Base-by-base conservation (phyloP, 441 rosid genomes). In the Erysimum cheiri region DNA sequence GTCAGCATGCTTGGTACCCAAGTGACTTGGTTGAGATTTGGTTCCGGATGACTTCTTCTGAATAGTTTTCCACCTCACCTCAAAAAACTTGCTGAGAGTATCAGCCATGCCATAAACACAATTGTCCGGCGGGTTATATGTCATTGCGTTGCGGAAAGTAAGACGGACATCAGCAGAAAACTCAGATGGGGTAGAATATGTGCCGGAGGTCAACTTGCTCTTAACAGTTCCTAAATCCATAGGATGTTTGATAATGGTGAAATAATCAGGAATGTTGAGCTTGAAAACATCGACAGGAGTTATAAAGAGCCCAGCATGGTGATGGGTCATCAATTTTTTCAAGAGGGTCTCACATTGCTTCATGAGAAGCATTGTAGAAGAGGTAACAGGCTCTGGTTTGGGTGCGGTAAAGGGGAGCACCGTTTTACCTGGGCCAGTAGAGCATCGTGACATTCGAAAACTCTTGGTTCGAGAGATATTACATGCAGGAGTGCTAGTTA, bases 211-310 rank as follows among this genome's bases (percentile, higher is more conserved):
- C 22, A 91, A 39, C 72, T 83, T 93, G 54, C 48, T 78, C 77
- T 89, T 91, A 39, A 93, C 88, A 11, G 96, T 89, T 10, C 93
- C 92, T 48, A 93, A 84, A 78, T 93, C 97, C 98, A 93, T 91
- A 5, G 98, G 98, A 41, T 87, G 85, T 71, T 87, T 88, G 46
- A 93, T 89, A 70, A 93, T 83, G 19, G 77, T 72, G 44, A 83
- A 87, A 74, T 93, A 93, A 73, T 93, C 97, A 1, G 95, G 98
- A 65, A 93, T 87, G 44, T 93, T 89, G 71, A 85, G 77, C 82
- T 83, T 76, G 58, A 83, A 88, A 52, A 78, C 86, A 78, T 93
- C 95, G 26, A 91, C 94, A 13, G 97, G 96, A 36, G 66, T 70
- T 8, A 85, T 86, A 69, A 93, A 91, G 52, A 83, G 84, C 92